These are phyloP conservation scores for Starmerella vaccinii DNA, from an alignment of 805 yeast species.

Conservation along the genomic window DNA sequence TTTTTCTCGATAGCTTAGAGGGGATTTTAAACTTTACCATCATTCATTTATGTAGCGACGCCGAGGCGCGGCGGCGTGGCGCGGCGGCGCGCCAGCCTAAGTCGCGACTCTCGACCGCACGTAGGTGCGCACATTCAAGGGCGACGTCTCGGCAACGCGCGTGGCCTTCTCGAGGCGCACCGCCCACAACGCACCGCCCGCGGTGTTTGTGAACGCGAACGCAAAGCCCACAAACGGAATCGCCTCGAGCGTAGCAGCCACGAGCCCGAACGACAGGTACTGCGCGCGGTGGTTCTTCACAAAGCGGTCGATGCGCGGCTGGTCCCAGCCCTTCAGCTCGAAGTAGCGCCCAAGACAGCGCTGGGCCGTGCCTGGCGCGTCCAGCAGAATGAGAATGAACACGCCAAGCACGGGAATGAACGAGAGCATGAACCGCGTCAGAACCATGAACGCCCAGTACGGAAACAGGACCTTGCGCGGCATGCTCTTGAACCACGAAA, in stretches of 20 bases:
- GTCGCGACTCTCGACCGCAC: neutral
- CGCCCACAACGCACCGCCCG: constrained; percentile 35
- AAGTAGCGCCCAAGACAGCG: constrained; percentile 48
- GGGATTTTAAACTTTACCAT: too few species aligned
- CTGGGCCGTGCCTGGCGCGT: constrained; percentile 47
- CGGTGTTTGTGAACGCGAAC: constrained; percentile 32
- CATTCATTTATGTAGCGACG: too few species aligned
- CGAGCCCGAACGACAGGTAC: constrained; percentile 31
- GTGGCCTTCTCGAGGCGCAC: constrained; percentile 25
- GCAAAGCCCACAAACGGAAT: constrained; percentile 31
- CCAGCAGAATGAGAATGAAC: constrained; percentile 38
- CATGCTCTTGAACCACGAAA: constrained; percentile 29
- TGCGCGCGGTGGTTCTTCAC: constrained; percentile 27
- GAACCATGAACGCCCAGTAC: constrained; percentile 33
- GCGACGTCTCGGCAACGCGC: neutral
- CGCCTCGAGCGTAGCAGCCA: constrained; percentile 32
- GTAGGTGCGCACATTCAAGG: neutral
- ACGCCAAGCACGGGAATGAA: constrained; percentile 54
- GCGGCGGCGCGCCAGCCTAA: too few species aligned
- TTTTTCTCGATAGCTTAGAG: too few species aligned
- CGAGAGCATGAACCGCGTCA: constrained; percentile 35
- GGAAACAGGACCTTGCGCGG: constrained; percentile 37
- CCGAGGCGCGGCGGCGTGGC: too few species aligned
- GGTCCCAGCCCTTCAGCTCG: constrained; percentile 42
- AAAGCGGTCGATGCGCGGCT: constrained; percentile 34